Percentiles rank a stretch among this genome's conserved stretches.
phyloP scores from a whole-genome alignment of 495 filamentous ascomycete genomes.

The Hyaloscypha hepaticicola region DNA sequence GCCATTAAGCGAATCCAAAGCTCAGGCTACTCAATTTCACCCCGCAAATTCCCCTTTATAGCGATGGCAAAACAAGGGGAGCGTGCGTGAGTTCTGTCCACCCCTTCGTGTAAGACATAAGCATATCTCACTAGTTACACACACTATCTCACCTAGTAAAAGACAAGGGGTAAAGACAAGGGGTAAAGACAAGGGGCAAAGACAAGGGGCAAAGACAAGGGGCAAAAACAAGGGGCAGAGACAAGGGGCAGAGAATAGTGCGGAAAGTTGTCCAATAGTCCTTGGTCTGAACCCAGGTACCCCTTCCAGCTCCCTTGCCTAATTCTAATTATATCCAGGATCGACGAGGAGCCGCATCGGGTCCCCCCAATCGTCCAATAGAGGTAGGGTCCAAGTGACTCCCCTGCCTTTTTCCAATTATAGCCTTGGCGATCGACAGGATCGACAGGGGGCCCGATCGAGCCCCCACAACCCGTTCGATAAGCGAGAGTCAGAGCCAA shows the following conservation, averaged over 20 bases:
- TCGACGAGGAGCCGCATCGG: slow-evolving; percentile 15
- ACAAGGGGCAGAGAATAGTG: slow-evolving; percentile 19
- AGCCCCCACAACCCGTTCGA: slow-evolving; percentile 5
- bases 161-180: no score
- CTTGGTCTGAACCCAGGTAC: slow-evolving; percentile 20
- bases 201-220: no score
- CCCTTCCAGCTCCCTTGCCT: slow-evolving; percentile 14
- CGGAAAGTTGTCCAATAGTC: slow-evolving; percentile 18
- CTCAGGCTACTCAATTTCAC: no score
- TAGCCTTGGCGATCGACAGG: slow-evolving; percentile 21
- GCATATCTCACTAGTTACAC: slow-evolving; percentile 13
- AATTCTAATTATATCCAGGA: slow-evolving; percentile 18
- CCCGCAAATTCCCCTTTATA: no score
- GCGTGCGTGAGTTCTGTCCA: no score
- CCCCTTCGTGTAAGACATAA: background rate
- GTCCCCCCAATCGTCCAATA: slow-evolving; percentile 18
- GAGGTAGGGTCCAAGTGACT: slow-evolving; percentile 20
- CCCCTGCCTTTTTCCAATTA: slow-evolving; percentile 18
- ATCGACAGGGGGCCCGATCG: slow-evolving; percentile 17
- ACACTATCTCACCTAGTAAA: slow-evolving; percentile 18
- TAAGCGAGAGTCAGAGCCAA: slow-evolving; percentile 11
- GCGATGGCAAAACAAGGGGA: no score
- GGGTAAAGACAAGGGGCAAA: slow-evolving; percentile 18
- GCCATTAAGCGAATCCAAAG: no score
- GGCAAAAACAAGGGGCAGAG: slow-evolving; percentile 16